Evolutionary conservation across 768 basidiomycete species (phyloP), one percentile per base, ranked within the genome.

Genomic region (Tylopilus intermedius): DNA sequence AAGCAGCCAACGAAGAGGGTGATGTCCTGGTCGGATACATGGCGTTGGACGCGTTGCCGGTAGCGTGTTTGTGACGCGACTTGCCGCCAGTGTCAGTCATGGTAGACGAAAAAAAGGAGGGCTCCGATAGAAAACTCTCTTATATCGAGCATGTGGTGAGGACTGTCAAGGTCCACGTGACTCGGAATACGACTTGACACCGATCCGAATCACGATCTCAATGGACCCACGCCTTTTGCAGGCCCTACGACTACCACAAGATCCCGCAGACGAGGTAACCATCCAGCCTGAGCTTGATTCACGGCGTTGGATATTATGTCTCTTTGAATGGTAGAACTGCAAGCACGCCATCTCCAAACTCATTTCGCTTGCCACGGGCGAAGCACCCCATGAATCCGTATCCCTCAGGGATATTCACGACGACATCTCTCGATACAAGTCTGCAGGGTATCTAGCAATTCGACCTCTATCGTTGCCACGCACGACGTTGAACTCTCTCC

Each of bases 1-100:
- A 88, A 88, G 62, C 85, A 88, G 48, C 80, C 77, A 8, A 74
- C 82, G 58, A 88, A 90, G 22, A 92, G 73, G 0, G 79, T 84
- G 55, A 87, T 80, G 48, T 82, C 77, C 59, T 76, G 67, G 3
- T 76, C 71, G 13, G 56, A 60, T 21, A 64, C 52, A 37, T 86
- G 87, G 0, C 64, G 68, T 22, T 79, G 67, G 14, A 75, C 82
- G 88, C 88, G 7, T 60, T 62, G 10, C 79, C 79, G 0, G 77
- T 78, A 55, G 73, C 74, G 15, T 67, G 51, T 0, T 62, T 71
- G 50, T 74, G 75, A 47, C 79, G 77, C 2, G 47, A 48, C 50
- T 68, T 75, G n/a, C n/a, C n/a, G 27, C 73, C 74, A 0, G 68
- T 64, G 62, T 79, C 78, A 5, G 53, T 29, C 63, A 66, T 63